Conservation (phyloP, 139 green algal species). For the Penium margaritaceum region DNA sequence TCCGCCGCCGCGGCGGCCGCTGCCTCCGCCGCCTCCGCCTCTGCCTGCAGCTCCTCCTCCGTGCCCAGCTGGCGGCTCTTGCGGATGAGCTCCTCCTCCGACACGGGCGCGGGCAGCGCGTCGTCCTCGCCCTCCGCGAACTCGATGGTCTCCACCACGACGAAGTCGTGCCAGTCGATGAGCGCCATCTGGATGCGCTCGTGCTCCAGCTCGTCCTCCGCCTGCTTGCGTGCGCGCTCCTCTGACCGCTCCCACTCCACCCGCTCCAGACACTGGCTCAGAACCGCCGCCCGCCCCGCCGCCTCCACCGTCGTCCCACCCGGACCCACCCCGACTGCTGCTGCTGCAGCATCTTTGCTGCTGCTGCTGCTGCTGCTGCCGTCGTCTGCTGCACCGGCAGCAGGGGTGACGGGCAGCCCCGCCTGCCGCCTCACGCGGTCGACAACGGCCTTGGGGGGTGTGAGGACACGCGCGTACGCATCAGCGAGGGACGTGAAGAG, state of each 20-base stretch:
- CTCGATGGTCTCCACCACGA: constrained; percentile 91
- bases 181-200: constrained; percentile 80
- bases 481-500: constrained; percentile 89
- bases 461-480: constrained; percentile 85
- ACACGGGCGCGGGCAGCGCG: constrained; percentile 78
- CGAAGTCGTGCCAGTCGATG: constrained; percentile 96
- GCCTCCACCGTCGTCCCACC: no score
- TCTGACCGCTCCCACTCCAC: constrained; percentile 81
- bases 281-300: constrained; percentile 45
- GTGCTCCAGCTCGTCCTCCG: constrained; percentile 66
- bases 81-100: constrained; percentile 68
- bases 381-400: no score
- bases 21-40: constrained; percentile 47
- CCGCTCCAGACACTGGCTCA: constrained; percentile 74
- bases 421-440: constrained; percentile 61
- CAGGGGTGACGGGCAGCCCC: no score
- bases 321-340: no score
- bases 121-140: constrained; percentile 79
- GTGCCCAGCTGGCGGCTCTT: constrained; percentile 24
- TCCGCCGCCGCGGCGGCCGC: neutral
- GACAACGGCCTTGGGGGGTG: constrained; percentile 71
- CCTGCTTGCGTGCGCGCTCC: constrained; percentile 64
- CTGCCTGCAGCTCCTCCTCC: constrained; percentile 28
- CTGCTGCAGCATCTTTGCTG: no score
- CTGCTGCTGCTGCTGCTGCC: no score